These are phyloP conservation scores for Cladophialophora bantiana DNA, from an alignment of 2,329 filamentous ascomycete genomes.

Conservation along the genomic window DNA sequence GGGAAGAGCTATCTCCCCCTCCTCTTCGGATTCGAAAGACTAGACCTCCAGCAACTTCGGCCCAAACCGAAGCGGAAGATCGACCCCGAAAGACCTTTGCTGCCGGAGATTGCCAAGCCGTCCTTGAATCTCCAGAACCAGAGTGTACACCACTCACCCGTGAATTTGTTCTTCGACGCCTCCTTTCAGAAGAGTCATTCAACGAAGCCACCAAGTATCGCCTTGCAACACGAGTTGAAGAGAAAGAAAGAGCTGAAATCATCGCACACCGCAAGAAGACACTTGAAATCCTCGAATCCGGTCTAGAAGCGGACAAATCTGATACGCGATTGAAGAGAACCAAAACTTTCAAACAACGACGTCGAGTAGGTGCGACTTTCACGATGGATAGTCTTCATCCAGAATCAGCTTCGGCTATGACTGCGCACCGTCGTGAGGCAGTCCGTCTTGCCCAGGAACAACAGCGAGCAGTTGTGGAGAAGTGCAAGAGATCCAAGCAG, in stretches of 20 bases:
- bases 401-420: constrained; percentile 47
- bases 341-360: constrained; percentile 20
- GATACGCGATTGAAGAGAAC: constrained; percentile 5
- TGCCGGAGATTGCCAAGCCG: not conserved
- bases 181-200: constrained; percentile 5
- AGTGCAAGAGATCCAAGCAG: constrained; percentile 54
- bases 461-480: constrained; percentile 53
- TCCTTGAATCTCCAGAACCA: not conserved
- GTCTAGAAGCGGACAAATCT: constrained; percentile 20
- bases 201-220: not conserved
- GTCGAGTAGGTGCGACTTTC: constrained; percentile 49
- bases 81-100: not conserved
- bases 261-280: constrained; percentile 22
- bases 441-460: constrained; percentile 56
- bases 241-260: constrained; percentile 14
- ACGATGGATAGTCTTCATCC: constrained; percentile 37
- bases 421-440: constrained; percentile 58
- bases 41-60: constrained; percentile 13
- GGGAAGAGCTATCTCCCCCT: constrained; percentile 28
- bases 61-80: not conserved
- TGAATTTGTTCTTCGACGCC: constrained; percentile 11
- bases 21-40: constrained; percentile 28
- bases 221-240: constrained; percentile 1
- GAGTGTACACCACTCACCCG: constrained; percentile 6
- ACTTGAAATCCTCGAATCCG: constrained; percentile 28